phyloP scores from a whole-genome alignment of 2,329 filamentous ascomycete species.

The Botrytis hyacinthi region DNA sequence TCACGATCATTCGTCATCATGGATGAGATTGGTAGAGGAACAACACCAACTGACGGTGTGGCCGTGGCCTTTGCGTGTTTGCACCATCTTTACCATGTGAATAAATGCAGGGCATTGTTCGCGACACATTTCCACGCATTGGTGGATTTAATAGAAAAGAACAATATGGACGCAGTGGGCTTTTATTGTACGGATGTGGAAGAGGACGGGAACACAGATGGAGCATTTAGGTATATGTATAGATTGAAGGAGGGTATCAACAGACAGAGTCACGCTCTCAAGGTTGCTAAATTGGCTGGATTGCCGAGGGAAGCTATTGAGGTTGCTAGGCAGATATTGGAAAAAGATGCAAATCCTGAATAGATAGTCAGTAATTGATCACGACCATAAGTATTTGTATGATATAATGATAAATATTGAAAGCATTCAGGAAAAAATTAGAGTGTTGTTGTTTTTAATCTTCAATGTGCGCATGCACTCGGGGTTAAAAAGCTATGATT shows the following conservation, averaged over 20 bases:
- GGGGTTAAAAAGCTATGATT: slow-evolving; percentile 44
- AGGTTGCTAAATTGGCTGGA: slow-evolving; percentile 86
- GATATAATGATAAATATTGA: slow-evolving; percentile 41
- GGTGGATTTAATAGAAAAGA: slow-evolving; percentile 68
- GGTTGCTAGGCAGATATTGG: slow-evolving; percentile 51
- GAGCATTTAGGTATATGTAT: slow-evolving; percentile 82
- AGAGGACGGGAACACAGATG: slow-evolving; percentile 53
- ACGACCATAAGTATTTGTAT: slow-evolving; percentile 40
- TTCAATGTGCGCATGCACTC: slow-evolving; percentile 40
- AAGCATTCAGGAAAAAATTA: slow-evolving; percentile 44
- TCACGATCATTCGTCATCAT: slow-evolving; percentile 88
- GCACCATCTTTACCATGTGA: slow-evolving; percentile 76
- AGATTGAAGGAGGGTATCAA: slow-evolving; percentile 80
- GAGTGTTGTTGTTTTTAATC: slow-evolving; percentile 43
- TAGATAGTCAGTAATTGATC: slow-evolving; percentile 52
- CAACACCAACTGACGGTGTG: slow-evolving; percentile 86
- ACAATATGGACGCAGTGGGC: slow-evolving; percentile 45
- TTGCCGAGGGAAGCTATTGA: slow-evolving; percentile 70
- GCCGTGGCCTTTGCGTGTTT: slow-evolving; percentile 89
- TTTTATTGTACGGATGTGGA: slow-evolving; percentile 84
- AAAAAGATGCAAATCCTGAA: slow-evolving; percentile 43
- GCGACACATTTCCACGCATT: slow-evolving; percentile 92
- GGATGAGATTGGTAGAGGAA: slow-evolving; percentile 95
- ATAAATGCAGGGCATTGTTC: slow-evolving; percentile 78
- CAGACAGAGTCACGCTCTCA: slow-evolving; percentile 82